Evolutionary conservation across 108 stramenopile species (phyloP).

Genomic region (Chaetoceros tenuissimus): DNA sequence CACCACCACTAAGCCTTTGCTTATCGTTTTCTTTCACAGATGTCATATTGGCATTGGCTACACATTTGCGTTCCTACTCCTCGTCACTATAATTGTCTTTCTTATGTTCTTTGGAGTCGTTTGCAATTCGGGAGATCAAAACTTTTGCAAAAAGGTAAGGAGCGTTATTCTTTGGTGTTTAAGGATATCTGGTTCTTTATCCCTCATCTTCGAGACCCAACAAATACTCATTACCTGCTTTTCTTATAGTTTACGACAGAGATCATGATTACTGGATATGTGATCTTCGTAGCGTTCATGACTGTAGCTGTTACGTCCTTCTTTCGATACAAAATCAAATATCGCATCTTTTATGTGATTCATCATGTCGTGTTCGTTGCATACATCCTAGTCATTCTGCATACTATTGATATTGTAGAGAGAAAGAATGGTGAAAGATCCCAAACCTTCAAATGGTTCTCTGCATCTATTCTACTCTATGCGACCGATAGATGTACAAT

Average conservation of each 20-base stretch:
- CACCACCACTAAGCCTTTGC: no score
- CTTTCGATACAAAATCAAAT: conserved; percentile 28
- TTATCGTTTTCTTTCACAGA: no score
- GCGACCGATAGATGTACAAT: conserved; percentile 29
- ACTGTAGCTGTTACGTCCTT: conserved; percentile 23
- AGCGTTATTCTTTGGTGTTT: no score
- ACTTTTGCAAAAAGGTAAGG: no score
- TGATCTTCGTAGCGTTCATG: conserved; percentile 21
- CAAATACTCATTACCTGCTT: no score
- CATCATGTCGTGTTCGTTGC: conserved; percentile 28
- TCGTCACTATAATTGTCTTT: no score
- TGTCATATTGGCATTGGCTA: no score
- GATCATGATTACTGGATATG: conserved; percentile 23
- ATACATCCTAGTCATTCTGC: conserved; percentile 29
- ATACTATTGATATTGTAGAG: conserved; percentile 30
- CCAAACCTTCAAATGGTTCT: conserved; percentile 43
- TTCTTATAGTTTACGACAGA: conserved; percentile 30
- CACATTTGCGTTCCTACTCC: no score
- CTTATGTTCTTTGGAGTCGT: no score
- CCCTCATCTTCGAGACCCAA: no score
- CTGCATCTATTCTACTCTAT: conserved; percentile 27
- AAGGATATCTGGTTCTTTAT: no score
- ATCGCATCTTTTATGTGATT: conserved; percentile 32
- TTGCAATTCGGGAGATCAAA: no score
- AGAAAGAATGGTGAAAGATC: conserved; percentile 17